Evolutionary conservation across 345 rosid species (phyloP).

Genomic region (Brassica napus): DNA sequence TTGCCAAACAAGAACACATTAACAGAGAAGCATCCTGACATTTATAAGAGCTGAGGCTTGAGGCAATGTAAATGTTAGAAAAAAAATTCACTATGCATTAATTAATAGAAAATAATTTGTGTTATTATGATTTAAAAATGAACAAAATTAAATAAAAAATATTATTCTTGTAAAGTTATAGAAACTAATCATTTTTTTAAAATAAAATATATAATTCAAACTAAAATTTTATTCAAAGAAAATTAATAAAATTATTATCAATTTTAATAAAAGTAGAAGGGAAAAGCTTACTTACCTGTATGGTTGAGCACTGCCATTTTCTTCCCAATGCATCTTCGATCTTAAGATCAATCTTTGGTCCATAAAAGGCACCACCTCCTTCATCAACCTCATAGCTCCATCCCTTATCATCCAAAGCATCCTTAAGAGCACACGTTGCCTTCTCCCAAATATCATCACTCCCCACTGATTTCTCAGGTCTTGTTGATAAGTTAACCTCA

Average conservation of each 20-base stretch:
- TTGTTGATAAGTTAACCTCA: conserved; percentile 91
- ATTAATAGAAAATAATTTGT: no score
- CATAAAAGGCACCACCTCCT: conserved; percentile 99
- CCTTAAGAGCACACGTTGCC: conserved; percentile 76
- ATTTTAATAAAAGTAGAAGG: no score
- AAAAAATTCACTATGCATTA: no score
- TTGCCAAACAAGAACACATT: conserved; percentile 14
- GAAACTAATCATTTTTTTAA: no score
- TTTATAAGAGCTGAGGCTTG: no score
- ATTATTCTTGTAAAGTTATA: no score
- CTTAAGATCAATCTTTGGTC: conserved; percentile 95
- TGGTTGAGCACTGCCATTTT: conserved; percentile 98
- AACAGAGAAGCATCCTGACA: background rate
- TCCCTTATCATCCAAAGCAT: conserved; percentile 89
- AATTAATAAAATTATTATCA: no score
- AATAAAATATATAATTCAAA: no score
- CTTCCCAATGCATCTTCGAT: conserved; percentile 97
- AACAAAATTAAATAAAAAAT: no score
- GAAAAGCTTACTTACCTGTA: conserved; percentile 55
- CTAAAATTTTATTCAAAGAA: no score
- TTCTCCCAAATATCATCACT: conserved; percentile 89
- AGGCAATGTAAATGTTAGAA: no score
- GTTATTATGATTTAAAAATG: no score
- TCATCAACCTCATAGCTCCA: conserved; percentile 92
- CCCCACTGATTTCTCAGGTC: conserved; percentile 92